phyloP scores from a whole-genome alignment of 2,329 filamentous ascomycete genomes.

The Fusarium annulatum region DNA sequence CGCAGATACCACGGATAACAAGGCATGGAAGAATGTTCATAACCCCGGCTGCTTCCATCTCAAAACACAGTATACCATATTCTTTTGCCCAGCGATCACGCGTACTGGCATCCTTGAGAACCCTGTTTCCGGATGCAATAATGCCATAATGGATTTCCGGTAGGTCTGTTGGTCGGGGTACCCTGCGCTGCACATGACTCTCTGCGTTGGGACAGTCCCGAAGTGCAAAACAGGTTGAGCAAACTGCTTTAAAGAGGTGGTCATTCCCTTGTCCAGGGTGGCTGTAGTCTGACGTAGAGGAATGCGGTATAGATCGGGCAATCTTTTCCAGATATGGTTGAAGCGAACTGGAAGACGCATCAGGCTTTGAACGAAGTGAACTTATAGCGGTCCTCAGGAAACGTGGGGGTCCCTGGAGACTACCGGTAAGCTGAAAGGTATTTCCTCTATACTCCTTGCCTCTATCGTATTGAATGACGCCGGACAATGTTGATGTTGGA shows the following conservation, averaged over 20 bases:
- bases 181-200: background rate
- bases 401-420: accelerated
- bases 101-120: accelerated
- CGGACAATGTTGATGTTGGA: accelerated
- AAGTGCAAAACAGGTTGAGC: background rate
- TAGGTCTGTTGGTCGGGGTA: accelerated
- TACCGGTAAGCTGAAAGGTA: background rate
- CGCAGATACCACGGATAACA: background rate
- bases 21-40: background rate
- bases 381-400: background rate
- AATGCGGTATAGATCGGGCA: accelerated
- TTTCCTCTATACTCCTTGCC: background rate
- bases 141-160: background rate
- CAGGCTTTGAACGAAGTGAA: background rate
- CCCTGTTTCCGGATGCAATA: background rate
- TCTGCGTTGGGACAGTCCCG: accelerated
- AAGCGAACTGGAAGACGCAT: accelerated
- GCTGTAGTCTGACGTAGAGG: accelerated
- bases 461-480: accelerated
- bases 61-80: background rate
- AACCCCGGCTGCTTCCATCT: background rate
- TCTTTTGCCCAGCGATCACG: background rate
- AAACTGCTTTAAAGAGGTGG: accelerated
- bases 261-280: accelerated
- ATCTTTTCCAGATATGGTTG: accelerated